Evolutionary conservation across 2,329 filamentous ascomycete genomes (phyloP).

Genomic region (Rutstroemia sp.): DNA sequence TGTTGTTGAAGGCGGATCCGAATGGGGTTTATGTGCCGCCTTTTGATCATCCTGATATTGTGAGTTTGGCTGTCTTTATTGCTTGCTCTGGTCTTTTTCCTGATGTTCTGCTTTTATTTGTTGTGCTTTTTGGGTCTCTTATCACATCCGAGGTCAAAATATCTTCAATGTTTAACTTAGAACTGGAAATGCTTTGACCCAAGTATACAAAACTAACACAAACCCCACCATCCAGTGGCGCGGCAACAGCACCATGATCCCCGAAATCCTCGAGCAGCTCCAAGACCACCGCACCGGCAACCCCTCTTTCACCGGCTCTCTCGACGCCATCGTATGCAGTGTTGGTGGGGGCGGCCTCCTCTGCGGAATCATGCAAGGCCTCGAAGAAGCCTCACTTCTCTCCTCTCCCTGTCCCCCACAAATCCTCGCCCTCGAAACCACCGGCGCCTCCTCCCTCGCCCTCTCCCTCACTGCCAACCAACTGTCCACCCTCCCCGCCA

Average conservation of each 20-base stretch:
- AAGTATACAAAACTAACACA: neutral
- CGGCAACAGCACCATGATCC: conserved; percentile 53
- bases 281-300: neutral
- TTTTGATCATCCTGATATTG: conserved; percentile 58
- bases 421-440: conserved; percentile 69
- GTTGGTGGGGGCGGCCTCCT: conserved; percentile 78
- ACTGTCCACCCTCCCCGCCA: conserved; percentile 58
- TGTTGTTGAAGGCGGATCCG: conserved; percentile 42
- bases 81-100: neutral
- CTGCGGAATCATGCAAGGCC: conserved; percentile 65
- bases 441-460: conserved; percentile 63
- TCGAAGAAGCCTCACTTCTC: conserved; percentile 12
- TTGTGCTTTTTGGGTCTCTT: neutral
- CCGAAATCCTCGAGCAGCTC: conserved; percentile 23
- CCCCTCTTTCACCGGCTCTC: neutral
- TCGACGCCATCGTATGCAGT: conserved; percentile 64
- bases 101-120: neutral
- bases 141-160: too few relatives aligned
- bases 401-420: conserved; percentile 25
- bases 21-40: conserved; percentile 58
- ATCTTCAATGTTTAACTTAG: neutral
- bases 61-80: neutral
- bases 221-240: conserved; percentile 39
- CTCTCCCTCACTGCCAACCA: conserved; percentile 48
- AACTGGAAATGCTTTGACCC: neutral